Conservation (phyloP, 192 early-diverging fungal genomes). For the Coemansia sp. region DNA sequence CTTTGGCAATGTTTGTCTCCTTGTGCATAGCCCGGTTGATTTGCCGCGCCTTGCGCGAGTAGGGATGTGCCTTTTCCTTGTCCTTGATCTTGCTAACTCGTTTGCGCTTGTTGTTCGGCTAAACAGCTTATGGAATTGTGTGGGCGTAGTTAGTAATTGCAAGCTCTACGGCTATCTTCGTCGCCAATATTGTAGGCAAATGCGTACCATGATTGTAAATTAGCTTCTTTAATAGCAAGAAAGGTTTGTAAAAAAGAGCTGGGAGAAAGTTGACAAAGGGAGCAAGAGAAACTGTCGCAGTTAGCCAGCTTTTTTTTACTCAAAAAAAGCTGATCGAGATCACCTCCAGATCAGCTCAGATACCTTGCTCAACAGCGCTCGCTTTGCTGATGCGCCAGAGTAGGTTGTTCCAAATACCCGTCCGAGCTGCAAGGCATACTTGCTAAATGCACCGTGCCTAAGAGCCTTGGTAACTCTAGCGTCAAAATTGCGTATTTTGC, state of each 20-base stretch:
- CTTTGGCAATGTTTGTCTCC: slow-evolving; percentile 48
- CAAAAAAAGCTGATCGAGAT: not conserved
- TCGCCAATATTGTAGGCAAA: not conserved
- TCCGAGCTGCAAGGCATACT: not conserved
- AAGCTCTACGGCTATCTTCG: not conserved
- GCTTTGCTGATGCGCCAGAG: not conserved
- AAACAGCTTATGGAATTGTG: not conserved
- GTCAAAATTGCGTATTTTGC: not conserved
- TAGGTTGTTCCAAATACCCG: not conserved
- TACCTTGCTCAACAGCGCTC: not conserved
- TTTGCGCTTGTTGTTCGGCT: slow-evolving; percentile 62
- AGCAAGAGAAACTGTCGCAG: not conserved
- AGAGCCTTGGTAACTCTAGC: not conserved
- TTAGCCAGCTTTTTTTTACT: not conserved
- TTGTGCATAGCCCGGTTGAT: slow-evolving; percentile 61
- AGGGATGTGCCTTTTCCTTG: slow-evolving; percentile 69
- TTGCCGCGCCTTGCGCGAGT: slow-evolving; percentile 70
- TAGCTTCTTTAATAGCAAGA: not conserved
- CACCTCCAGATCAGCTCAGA: not conserved
- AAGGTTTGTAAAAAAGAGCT: not conserved
- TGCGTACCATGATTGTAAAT: not conserved
- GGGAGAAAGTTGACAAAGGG: not conserved
- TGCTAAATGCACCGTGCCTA: not conserved
- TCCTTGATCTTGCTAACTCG: slow-evolving; percentile 57
- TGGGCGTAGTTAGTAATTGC: not conserved